Conservation (phyloP, 352 stramenopile species). For the Phytophthora kernoviae region DNA sequence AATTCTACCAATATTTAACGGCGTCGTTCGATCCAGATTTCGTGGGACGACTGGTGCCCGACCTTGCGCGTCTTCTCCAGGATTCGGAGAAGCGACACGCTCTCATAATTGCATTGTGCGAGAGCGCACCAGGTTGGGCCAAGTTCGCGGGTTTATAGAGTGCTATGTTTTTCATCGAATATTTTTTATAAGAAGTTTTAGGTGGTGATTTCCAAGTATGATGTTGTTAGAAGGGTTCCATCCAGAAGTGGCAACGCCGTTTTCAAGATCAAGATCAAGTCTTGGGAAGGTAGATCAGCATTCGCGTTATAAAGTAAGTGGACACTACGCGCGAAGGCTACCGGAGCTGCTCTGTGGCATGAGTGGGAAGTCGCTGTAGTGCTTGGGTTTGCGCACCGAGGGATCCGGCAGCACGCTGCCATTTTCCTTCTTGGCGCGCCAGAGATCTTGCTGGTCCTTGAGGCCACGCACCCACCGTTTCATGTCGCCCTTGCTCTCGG, state of each 20-base stretch:
- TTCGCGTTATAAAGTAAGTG: too few relatives aligned
- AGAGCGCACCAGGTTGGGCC: conserved; percentile 82
- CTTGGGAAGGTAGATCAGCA: neutral
- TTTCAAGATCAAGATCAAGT: too few relatives aligned
- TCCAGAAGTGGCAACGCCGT: too few relatives aligned
- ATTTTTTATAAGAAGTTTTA: neutral
- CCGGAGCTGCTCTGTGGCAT: conserved; percentile 44
- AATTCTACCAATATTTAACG: conserved; percentile 92
- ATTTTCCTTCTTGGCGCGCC: conserved; percentile 60
- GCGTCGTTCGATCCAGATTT: conserved; percentile 89
- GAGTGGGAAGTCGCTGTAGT: conserved; percentile 75
- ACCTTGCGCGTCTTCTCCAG: conserved; percentile 83
- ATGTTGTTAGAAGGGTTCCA: too few relatives aligned
- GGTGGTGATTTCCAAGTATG: neutral
- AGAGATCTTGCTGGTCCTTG: conserved; percentile 83
- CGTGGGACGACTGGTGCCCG: conserved; percentile 81
- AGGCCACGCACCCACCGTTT: conserved; percentile 87
- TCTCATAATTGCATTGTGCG: conserved; percentile 81
- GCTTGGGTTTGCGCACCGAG: conserved; percentile 57
- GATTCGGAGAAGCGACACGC: conserved; percentile 86
- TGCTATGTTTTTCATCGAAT: neutral
- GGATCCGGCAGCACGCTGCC: conserved; percentile 31
- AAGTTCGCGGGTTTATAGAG: conserved; percentile 82
- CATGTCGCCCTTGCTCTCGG: conserved; percentile 87
- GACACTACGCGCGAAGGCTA: conserved; percentile 39